Evolutionary conservation across 345 rosid species (phyloP).

Genomic region (Nasturtium officinale): DNA sequence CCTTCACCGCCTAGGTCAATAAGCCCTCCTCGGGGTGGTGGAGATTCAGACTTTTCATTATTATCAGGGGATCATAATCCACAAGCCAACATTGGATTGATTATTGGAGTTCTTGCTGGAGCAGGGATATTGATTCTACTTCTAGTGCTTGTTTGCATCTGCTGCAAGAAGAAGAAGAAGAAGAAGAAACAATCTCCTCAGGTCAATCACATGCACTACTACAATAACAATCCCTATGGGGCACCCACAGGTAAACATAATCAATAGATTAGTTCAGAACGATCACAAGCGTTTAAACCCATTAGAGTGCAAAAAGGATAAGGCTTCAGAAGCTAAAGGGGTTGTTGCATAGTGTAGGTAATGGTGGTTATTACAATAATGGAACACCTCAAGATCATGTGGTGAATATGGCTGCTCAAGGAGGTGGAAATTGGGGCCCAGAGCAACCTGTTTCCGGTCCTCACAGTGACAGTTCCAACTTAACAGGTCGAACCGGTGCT

Average conservation of each 20-base stretch:
- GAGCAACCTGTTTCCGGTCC: slow-evolving; percentile 37
- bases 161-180: slow-evolving; percentile 43
- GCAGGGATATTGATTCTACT: slow-evolving; percentile 44
- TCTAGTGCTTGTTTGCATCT: slow-evolving; percentile 36
- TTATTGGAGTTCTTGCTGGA: slow-evolving; percentile 49
- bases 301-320: slow-evolving; percentile 9
- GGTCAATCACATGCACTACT: slow-evolving; percentile 42
- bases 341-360: slow-evolving; percentile 38
- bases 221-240: slow-evolving; percentile 40
- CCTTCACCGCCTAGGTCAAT: slow-evolving; percentile 33
- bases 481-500: slow-evolving; percentile 43
- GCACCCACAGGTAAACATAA: slow-evolving; percentile 16
- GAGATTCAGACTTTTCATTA: slow-evolving; percentile 23
- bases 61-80: slow-evolving; percentile 9
- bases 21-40: slow-evolving; percentile 43
- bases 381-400: slow-evolving; percentile 31
- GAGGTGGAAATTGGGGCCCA: slow-evolving; percentile 38
- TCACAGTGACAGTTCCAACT: slow-evolving; percentile 52
- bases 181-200: slow-evolving; percentile 40
- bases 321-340: slow-evolving; percentile 19
- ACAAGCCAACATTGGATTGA: slow-evolving; percentile 27
- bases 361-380: slow-evolving; percentile 42
- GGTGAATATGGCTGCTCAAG: slow-evolving; percentile 44
- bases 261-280: background rate
- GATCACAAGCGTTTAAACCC: background rate